Evolutionary conservation across 352 stramenopile species (phyloP).

Genomic region (Phytophthora pisi): DNA sequence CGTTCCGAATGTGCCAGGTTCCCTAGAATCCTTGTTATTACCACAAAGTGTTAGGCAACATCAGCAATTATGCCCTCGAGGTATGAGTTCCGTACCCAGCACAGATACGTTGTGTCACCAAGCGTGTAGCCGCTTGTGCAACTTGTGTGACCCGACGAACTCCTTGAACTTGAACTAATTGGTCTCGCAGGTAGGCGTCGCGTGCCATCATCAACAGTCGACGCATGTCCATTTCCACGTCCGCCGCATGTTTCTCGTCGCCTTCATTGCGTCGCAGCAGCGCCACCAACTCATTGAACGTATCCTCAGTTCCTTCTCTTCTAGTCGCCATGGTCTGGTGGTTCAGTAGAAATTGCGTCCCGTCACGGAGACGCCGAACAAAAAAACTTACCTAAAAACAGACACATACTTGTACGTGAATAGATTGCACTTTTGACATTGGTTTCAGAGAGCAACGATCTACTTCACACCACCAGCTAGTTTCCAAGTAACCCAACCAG

Average conservation of each 20-base stretch:
- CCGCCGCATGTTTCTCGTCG: slow-evolving; percentile 36
- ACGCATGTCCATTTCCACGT: slow-evolving; percentile 56
- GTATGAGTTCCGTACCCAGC: slow-evolving; percentile 25
- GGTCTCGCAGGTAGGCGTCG: slow-evolving; percentile 52
- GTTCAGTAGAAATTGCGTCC: not conserved
- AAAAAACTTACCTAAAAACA: no score
- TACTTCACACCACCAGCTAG: no score
- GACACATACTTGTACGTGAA: no score
- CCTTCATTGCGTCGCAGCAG: slow-evolving; percentile 61
- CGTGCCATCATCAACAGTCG: slow-evolving; percentile 64
- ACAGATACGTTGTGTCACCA: slow-evolving; percentile 33
- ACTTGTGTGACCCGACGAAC: slow-evolving; percentile 55
- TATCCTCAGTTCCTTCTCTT: slow-evolving; percentile 8
- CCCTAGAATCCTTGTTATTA: slow-evolving; percentile 53
- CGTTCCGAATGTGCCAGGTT: slow-evolving; percentile 63
- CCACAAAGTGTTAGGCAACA: not conserved
- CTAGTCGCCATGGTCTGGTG: slow-evolving; percentile 2
- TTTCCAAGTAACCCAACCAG: no score
- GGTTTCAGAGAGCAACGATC: no score
- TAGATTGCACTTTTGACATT: no score
- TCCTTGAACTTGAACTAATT: slow-evolving; percentile 66
- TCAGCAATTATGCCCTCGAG: not conserved
- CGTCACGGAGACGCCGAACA: no score
- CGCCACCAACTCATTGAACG: slow-evolving; percentile 63
- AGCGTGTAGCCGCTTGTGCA: slow-evolving; percentile 22